Base-by-base conservation (phyloP, 108 stramenopile species). In the Seminavis robusta region DNA sequence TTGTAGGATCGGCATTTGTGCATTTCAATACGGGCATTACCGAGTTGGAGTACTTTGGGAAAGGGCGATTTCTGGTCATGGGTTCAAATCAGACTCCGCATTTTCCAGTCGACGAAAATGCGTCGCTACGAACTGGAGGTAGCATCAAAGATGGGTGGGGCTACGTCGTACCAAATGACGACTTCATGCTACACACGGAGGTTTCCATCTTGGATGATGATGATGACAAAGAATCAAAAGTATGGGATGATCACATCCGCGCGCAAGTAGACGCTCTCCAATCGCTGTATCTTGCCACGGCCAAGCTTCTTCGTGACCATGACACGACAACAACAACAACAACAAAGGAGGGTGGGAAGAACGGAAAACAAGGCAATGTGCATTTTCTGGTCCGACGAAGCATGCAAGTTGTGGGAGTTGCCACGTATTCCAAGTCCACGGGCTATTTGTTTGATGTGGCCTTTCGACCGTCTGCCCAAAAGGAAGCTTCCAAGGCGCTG, bases 11-110 rank as follows among this genome's bases (percentile, higher is more conserved):
- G 28, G 83, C 86, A 7, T 88, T 88, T 65, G 78, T 79, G 6
- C 86, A 88, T 63, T 80, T 55, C 56, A 88, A 88, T 42, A 88
- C 86, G 2, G 86, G 83, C 6, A 82, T 83, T 9, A 84, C 86
- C 3, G 80, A 88, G 50, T 45, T 84, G 32, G 86, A 88, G 45
- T 88, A 88, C 46, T 88, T 88, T 67, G 86, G 86, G 7, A 59
- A 73, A 33, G 83, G 86, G 0, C 64, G 83, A 33, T 88, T 84
- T 47, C 65, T 88, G 0, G 16, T 82, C 16, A 81, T 88, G 86
- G 59, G 67, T 24, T 69, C 76, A 29, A 88, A 88, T 49, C 59
- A 67, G 2, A 51, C 73, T 9, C 86, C 86, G 10, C 86, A 88
- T 54, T 43, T 84, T 34, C 57, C 57, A 28, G 69, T 37, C 15